Base-by-base conservation (phyloP, 495 filamentous ascomycete species). In the Daldinia decipiens region DNA sequence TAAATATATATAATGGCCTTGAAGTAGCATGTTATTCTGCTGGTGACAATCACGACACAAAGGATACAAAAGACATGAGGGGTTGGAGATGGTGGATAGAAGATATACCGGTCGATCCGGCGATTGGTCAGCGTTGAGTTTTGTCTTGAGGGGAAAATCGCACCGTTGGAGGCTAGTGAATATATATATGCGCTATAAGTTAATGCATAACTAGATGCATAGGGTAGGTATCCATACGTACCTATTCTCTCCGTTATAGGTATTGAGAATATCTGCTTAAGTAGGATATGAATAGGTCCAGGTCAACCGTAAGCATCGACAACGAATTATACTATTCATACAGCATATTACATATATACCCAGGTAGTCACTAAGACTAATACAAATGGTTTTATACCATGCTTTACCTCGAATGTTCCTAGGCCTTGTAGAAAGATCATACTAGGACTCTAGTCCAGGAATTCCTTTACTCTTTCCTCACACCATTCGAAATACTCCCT, bases 381-480 rank as follows among this genome's bases (percentile, higher is more conserved):
- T 11, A 6, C 11, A 39, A 39, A 39, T n/a, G n/a, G 27, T 27
- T 27, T n/a, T 39, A 13, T 39, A 39, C 38, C 15, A n/a, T 4
- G 5, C 1, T n/a, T n/a, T n/a, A 39, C 13, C 15, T 39, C 15
- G n/a, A 6, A n/a, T n/a, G 2, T 39, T 13, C 13, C 15, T n/a
- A 2, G 3, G 7, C 43, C n/a, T 19, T 50, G 11, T 50, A 24
- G 17, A 12, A 24, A 50, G 7, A 21, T 32, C 6, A 34, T 34
- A 34, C 8, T 32, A 6, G 40, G 1, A 3, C 17, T 45, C 15
- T 47, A 17, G 11, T 60, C 2, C 1, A 72, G 11, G 31, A 68
- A 72, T 27, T 71, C 58, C 39, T 77, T 68, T n/a, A 71, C 45
- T 26, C 21, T 21, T 5, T 51, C 45, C 17, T 51, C 24, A 2